Evolutionary conservation across 2,329 filamentous ascomycete genomes (phyloP).

Genomic region (Lecanoromycetidae sp.): DNA sequence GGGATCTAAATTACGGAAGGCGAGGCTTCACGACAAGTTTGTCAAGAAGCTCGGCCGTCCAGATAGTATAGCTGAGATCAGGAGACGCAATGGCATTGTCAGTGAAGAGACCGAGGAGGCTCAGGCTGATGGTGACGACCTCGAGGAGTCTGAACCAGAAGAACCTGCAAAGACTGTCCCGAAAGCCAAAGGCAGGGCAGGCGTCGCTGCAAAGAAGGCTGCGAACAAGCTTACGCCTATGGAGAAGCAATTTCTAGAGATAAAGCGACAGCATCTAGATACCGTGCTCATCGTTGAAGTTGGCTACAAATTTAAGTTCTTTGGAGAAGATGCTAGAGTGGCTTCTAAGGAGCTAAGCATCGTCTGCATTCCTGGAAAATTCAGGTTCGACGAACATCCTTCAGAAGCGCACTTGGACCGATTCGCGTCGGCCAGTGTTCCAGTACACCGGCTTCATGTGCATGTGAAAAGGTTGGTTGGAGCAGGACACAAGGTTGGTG

Average conservation of each 20-base stretch:
- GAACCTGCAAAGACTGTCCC: constrained; percentile 37
- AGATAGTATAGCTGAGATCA: constrained; percentile 62
- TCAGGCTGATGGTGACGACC: constrained; percentile 45
- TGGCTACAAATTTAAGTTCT: constrained; percentile 96
- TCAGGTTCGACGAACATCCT: constrained; percentile 83
- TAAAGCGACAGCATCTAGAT: constrained; percentile 83
- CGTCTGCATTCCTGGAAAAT: constrained; percentile 91
- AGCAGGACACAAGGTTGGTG: constrained; percentile 89
- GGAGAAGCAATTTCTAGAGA: constrained; percentile 85
- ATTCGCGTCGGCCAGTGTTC: constrained; percentile 93
- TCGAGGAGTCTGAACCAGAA: constrained; percentile 44
- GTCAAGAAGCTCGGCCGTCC: constrained; percentile 81
- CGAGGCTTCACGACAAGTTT: constrained; percentile 69
- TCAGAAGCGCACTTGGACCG: constrained; percentile 85
- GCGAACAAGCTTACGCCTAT: constrained; percentile 84
- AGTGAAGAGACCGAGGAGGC: constrained; percentile 42
- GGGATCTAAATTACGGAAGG: constrained; percentile 46
- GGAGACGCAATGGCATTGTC: constrained; percentile 45
- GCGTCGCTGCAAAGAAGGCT: constrained; percentile 51
- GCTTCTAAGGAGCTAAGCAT: constrained; percentile 88
- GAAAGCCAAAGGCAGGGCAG: constrained; percentile 38
- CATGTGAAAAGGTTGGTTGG: constrained; percentile 87
- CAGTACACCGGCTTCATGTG: constrained; percentile 78
- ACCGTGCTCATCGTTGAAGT: constrained; percentile 87
- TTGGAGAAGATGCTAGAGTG: constrained; percentile 82